phyloP scores from a whole-genome alignment of 140 eudicot genomes.

The Bidens hawaiensis region DNA sequence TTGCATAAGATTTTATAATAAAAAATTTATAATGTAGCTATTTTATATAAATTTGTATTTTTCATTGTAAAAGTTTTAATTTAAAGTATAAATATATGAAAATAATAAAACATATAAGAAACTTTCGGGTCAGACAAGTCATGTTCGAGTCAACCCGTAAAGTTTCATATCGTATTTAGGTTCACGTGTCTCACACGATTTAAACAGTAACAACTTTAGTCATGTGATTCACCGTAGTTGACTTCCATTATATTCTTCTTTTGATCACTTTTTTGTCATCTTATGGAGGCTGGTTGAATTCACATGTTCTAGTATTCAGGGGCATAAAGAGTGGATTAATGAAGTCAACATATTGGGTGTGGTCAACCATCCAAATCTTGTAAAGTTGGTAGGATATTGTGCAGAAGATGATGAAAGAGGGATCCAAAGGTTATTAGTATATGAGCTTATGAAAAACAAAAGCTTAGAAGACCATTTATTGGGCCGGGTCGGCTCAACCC shows the following conservation, averaged over 20 bases:
- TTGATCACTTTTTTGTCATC: constrained; percentile 27
- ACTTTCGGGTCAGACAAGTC: no score
- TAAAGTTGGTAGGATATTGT: constrained; percentile 86
- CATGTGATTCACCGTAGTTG: constrained; percentile 2
- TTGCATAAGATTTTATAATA: no score
- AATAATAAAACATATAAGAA: no score
- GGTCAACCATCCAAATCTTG: constrained; percentile 92
- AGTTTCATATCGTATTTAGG: no score
- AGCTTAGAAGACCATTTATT: constrained; percentile 84
- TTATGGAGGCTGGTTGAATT: constrained; percentile 30
- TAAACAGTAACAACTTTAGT: constrained; percentile 7
- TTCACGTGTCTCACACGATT: no score
- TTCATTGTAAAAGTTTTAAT: no score
- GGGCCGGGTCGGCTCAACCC: constrained; percentile 55
- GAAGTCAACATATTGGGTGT: constrained; percentile 88
- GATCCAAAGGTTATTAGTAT: constrained; percentile 83
- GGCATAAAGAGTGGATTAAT: constrained; percentile 98
- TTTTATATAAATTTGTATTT: no score
- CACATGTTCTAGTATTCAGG: constrained; percentile 84
- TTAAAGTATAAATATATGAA: no score
- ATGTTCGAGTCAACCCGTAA: no score
- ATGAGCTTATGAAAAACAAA: constrained; percentile 78
- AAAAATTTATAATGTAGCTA: no score
- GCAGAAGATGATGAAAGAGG: constrained; percentile 99
- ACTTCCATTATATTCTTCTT: no score